Conservation (phyloP, 345 rosid genomes). For the Psidium guajava region DNA sequence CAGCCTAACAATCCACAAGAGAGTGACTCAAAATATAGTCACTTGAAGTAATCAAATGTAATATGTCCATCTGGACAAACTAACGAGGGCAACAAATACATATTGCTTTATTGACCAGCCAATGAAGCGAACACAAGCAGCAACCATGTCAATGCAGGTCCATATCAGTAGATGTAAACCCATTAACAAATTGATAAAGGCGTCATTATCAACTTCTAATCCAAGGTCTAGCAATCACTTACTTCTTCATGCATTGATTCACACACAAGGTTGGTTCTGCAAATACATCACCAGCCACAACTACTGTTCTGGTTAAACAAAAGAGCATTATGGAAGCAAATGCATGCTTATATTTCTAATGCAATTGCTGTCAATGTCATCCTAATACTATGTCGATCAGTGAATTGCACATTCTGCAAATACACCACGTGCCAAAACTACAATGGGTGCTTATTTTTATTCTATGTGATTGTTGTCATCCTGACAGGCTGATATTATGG, state of each 20-base stretch:
- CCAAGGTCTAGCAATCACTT: background rate
- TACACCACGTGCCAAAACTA: background rate
- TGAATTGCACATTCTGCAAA: background rate
- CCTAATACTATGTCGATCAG: background rate
- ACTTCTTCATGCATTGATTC: background rate
- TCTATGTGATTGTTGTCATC: background rate
- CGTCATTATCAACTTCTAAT: background rate
- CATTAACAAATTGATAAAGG: background rate
- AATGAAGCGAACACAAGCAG: background rate
- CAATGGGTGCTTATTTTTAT: background rate
- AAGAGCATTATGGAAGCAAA: background rate
- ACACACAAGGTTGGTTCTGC: background rate
- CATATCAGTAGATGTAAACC: background rate
- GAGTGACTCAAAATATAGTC: background rate
- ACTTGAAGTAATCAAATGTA: background rate
- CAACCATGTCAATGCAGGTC: background rate
- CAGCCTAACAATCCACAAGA: slow-evolving; percentile 43
- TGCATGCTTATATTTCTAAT: background rate
- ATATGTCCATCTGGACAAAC: background rate
- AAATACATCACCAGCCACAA: background rate
- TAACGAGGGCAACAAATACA: background rate
- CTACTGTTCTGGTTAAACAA: background rate
- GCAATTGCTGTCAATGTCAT: background rate
- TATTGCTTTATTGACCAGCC: background rate
- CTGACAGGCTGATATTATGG: background rate